A percentile compares a stretch with the other conserved stretches of the same genome.
Evolutionary conservation across 768 basidiomycete genomes (phyloP).

Genomic region (Mycena crocata): DNA sequence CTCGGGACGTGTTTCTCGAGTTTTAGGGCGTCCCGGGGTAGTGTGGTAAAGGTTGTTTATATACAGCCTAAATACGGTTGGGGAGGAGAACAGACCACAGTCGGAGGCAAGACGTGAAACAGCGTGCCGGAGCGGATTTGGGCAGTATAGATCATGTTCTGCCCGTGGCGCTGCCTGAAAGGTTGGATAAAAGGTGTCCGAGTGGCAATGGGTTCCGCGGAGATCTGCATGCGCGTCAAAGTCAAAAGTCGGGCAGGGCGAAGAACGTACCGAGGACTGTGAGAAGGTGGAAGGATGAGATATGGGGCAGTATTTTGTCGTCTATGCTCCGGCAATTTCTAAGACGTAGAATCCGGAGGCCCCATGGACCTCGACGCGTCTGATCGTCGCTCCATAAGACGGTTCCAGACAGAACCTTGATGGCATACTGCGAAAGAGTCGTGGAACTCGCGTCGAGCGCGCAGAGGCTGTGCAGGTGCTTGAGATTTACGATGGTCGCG

Average conservation of each 20-base stretch:
- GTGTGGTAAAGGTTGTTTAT: slow-evolving; percentile 38
- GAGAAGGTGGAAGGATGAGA: slow-evolving; percentile 67
- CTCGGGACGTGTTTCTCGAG: slow-evolving; percentile 8
- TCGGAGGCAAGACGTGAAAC: slow-evolving; percentile 43
- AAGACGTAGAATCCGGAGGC: slow-evolving; percentile 68
- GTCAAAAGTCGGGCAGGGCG: background rate
- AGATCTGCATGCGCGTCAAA: slow-evolving; percentile 52
- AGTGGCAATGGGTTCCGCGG: slow-evolving; percentile 58
- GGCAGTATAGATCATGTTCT: slow-evolving; percentile 53
- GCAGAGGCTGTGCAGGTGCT: slow-evolving; percentile 61
- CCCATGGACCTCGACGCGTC: slow-evolving; percentile 61
- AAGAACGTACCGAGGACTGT: slow-evolving; percentile 66
- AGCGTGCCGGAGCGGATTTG: slow-evolving; percentile 50
- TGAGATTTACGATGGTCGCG: slow-evolving; percentile 61
- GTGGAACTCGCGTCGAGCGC: slow-evolving; percentile 77
- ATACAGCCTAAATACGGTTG: slow-evolving; percentile 39
- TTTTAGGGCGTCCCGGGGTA: slow-evolving; percentile 2
- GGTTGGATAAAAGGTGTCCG: slow-evolving; percentile 28
- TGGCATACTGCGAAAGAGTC: slow-evolving; percentile 60
- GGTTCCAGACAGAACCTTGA: slow-evolving; percentile 63
- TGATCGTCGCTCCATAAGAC: slow-evolving; percentile 52
- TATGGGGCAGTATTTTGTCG: slow-evolving; percentile 52
- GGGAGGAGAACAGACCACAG: slow-evolving; percentile 47
- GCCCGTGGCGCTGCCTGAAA: slow-evolving; percentile 42
- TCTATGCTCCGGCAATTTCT: slow-evolving; percentile 64